phyloP scores from a whole-genome alignment of 345 rosid species.

The Acer saccharum region DNA sequence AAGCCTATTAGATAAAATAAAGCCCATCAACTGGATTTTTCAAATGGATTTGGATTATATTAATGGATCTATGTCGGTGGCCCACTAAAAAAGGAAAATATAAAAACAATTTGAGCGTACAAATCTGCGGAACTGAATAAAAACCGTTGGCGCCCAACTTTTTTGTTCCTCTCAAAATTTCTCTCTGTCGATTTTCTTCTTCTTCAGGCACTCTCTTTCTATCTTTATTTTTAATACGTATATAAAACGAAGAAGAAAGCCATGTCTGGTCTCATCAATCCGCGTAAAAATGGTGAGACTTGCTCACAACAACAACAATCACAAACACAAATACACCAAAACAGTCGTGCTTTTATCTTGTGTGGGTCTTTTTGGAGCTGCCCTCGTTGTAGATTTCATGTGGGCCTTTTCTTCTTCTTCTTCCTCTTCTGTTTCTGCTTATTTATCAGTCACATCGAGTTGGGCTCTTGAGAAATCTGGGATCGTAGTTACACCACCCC shows the following conservation, averaged over 20 bases:
- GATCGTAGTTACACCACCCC: slow-evolving; percentile 28
- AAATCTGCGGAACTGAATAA: neutral
- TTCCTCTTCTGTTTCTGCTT: slow-evolving; percentile 22
- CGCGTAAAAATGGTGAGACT: slow-evolving; percentile 41
- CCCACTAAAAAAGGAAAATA: no score
- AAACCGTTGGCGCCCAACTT: slow-evolving; percentile 71
- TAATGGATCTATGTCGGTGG: no score
- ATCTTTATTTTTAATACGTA: neutral
- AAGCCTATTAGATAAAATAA: no score
- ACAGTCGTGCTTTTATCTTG: slow-evolving; percentile 33
- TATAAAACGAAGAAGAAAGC: slow-evolving; percentile 15
- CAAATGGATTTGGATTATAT: no score
- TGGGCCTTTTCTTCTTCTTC: slow-evolving; percentile 36
- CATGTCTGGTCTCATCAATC: slow-evolving; percentile 9
- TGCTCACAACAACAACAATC: slow-evolving; percentile 15
- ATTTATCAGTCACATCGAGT: slow-evolving; percentile 36
- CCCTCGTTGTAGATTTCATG: slow-evolving; percentile 40
- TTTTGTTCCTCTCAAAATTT: slow-evolving; percentile 12
- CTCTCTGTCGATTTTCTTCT: slow-evolving; percentile 11
- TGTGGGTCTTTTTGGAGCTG: slow-evolving; percentile 40
- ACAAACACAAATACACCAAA: slow-evolving; percentile 35
- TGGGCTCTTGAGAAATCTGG: slow-evolving; percentile 44
- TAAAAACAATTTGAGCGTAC: neutral
- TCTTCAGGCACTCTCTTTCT: slow-evolving; percentile 11
- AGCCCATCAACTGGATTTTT: no score